Evolutionary conservation across 2,329 filamentous ascomycete species (phyloP), one percentile per base, ranked within the genome.

Genomic region (Phialophora verrucosa): DNA sequence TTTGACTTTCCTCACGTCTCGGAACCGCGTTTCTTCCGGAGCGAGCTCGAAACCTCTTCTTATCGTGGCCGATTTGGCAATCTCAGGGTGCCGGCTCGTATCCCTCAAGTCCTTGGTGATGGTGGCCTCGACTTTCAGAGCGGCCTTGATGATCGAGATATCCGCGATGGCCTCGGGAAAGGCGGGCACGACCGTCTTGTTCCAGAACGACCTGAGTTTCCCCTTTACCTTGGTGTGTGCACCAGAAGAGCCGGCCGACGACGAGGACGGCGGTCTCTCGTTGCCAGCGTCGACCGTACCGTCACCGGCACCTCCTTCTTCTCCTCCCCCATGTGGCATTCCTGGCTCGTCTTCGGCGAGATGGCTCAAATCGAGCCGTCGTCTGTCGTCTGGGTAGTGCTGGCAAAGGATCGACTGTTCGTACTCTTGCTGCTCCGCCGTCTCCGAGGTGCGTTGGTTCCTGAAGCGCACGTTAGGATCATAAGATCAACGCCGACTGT

Each of bases 201-300:
- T 64, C 66, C 66, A 68, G 62, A 68, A 68, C n/a, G 62, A 59
- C 53, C 56, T 63, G 53, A 68, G 53, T 55, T 65, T 68, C 31
- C 57, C 49, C 38, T 65, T 68, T 50, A 65, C 44, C 27, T 59
- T 54, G 27, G 64, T 49, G 25, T 50, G 38, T 23, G 64, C 7
- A 3, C 25, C 55, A 25, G 31, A 38, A 10, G 47, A 53, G 29
- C 32, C 47, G 29, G 20, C 20, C 11, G 12, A 27, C 11, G 59
- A 44, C 5, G 59, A 44, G 17, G 49, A 17, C 2, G 14, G 47
- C 14, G 8, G 17, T 31, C 53, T 63, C n/a, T 42, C 32, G 17
- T 23, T 62, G 51, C 23, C n/a, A 11, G 49, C 20, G 10, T 54
- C 32, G 17, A 59, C 47, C 7, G 59, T 54, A n/a, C 20, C 35